Percentiles rank a stretch among this genome's conserved stretches.
These are phyloP conservation scores for Xylaria grammica DNA, from an alignment of 495 filamentous ascomycete genomes.

Conservation along the genomic window DNA sequence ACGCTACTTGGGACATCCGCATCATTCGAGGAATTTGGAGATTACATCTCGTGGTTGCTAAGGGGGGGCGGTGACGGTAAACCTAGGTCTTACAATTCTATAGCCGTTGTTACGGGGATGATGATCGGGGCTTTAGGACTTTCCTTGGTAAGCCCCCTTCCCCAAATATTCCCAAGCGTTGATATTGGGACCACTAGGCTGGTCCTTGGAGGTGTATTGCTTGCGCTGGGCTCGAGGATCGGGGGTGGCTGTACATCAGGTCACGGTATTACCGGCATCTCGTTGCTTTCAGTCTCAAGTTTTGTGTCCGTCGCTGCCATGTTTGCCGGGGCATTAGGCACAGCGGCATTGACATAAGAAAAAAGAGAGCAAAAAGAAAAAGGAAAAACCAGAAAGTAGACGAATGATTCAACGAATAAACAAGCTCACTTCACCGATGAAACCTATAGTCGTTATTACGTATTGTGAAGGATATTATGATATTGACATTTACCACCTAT, in stretches of 20 bases:
- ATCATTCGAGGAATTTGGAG: conserved; percentile 57
- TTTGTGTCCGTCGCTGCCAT: conserved; percentile 55
- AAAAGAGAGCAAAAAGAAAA: not conserved
- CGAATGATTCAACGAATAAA: not conserved
- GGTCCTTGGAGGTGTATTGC: conserved; percentile 53
- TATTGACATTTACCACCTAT: not conserved
- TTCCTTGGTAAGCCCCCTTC: conserved; percentile 33
- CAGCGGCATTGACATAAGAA: conserved; percentile 2
- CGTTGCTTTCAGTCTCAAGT: conserved; percentile 55
- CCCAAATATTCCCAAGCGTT: conserved; percentile 28
- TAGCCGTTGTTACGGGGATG: conserved; percentile 54
- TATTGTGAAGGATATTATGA: not conserved
- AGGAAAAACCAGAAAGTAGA: not conserved
- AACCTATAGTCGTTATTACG: not conserved
- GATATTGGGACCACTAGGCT: conserved; percentile 40
- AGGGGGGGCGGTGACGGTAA: conserved; percentile 30
- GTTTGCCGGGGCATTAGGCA: conserved; percentile 50
- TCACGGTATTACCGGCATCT: conserved; percentile 63
- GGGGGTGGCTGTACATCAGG: conserved; percentile 65
- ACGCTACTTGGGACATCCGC: conserved; percentile 57
- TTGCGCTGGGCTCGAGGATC: conserved; percentile 58
- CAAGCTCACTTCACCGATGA: not conserved
- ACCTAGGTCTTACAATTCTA: conserved; percentile 38
- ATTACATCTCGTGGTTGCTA: conserved; percentile 45
- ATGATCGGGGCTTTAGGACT: conserved; percentile 45